Conservation (phyloP, 495 filamentous ascomycete genomes). For the Penicillium soppii region DNA sequence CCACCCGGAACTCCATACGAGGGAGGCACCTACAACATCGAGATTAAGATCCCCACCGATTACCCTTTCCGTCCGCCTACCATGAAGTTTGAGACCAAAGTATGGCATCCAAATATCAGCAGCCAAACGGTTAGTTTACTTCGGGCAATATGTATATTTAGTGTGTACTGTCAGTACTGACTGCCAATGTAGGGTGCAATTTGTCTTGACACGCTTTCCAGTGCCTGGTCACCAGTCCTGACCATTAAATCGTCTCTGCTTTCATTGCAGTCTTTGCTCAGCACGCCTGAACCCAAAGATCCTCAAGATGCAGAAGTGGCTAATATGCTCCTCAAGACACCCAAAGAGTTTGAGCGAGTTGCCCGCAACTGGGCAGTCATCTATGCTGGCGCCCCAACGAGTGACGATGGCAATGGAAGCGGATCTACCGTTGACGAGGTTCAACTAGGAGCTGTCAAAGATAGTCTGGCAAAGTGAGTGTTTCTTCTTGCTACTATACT, state of each 20-base stretch:
- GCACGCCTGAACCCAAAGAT: conserved; percentile 91
- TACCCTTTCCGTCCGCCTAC: conserved; percentile 92
- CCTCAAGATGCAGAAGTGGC: conserved; percentile 97
- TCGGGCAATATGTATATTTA: neutral
- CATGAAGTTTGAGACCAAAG: conserved; percentile 92
- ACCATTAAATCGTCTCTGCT: conserved; percentile 95
- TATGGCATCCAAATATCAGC: conserved; percentile 98
- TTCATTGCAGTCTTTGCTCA: conserved; percentile 88
- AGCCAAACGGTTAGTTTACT: conserved; percentile 76
- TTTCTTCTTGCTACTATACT: neutral
- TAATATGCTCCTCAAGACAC: conserved; percentile 78
- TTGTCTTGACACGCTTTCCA: conserved; percentile 89
- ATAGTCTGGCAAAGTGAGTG: conserved; percentile 47
- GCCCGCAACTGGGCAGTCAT: conserved; percentile 88
- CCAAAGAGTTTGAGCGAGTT: conserved; percentile 74
- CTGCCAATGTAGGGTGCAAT: conserved; percentile 75
- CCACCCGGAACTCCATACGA: conserved; percentile 95
- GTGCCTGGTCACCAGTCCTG: conserved; percentile 90
- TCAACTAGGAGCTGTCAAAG: conserved; percentile 35
- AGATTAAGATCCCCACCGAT: conserved; percentile 82
- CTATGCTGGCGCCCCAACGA: conserved; percentile 75
- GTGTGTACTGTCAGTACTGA: no score
- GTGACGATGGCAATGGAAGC: conserved; percentile 46
- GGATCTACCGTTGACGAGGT: conserved; percentile 48
- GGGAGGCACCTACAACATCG: conserved; percentile 78